Percentiles rank a stretch among this genome's conserved stretches.
Evolutionary conservation across 768 basidiomycete species (phyloP).

Genomic region (Butyriboletus loyo): DNA sequence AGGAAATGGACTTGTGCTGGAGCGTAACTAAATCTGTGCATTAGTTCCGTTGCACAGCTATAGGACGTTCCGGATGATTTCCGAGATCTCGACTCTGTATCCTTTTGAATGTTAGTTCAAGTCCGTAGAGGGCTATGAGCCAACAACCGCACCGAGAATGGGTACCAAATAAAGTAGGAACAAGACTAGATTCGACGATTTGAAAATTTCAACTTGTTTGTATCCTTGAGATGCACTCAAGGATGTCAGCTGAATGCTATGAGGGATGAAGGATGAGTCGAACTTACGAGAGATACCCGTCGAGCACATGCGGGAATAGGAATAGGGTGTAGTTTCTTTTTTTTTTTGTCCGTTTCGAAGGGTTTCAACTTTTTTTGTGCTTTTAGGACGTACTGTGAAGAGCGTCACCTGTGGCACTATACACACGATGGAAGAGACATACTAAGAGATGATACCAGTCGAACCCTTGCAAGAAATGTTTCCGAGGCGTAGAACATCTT

Average conservation of each 20-base stretch:
- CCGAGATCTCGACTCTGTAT: neutral
- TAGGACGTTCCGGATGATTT: no score
- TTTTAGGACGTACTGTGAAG: neutral
- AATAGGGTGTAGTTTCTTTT: neutral
- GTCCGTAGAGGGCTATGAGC: no score
- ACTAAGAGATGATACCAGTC: neutral
- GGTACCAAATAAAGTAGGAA: neutral
- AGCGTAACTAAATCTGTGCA: neutral
- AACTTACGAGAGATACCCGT: neutral
- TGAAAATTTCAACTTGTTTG: no score
- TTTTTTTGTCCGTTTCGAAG: neutral
- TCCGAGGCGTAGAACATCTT: neutral
- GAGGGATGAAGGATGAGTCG: neutral
- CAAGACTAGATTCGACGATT: no score
- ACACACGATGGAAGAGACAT: neutral
- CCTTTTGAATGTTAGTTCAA: neutral
- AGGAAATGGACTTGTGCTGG: no score
- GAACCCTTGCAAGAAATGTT: neutral
- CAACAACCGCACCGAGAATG: neutral
- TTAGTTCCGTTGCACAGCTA: neutral
- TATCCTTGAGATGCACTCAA: neutral
- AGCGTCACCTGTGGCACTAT: neutral
- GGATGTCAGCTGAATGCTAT: neutral
- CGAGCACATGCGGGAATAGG: neutral
- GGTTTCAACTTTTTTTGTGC: conserved; percentile 7